Evolutionary conservation across 2,329 filamentous ascomycete genomes (phyloP).

Genomic region (Passalora sequoiae): DNA sequence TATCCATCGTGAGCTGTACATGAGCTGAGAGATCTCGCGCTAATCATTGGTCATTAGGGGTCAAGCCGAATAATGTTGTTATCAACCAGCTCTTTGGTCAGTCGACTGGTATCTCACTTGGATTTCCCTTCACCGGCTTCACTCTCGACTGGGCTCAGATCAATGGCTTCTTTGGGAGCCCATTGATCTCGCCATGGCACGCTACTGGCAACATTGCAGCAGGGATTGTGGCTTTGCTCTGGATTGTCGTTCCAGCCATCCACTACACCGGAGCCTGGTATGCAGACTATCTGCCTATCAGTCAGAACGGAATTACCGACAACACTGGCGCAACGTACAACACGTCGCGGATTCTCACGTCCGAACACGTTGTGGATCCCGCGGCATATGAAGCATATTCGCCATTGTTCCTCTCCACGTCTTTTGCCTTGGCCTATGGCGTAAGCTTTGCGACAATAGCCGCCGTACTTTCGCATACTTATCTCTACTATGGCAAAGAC

Average conservation of each 20-base stretch:
- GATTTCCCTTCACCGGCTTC: conserved; percentile 55
- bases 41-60: no score
- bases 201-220: conserved; percentile 29
- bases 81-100: conserved; percentile 40
- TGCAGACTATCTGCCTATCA: conserved; percentile 78
- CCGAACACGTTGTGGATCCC: conserved; percentile 72
- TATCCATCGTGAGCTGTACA: neutral
- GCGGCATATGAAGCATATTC: conserved; percentile 73
- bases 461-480: conserved; percentile 72
- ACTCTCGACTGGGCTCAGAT: conserved; percentile 92
- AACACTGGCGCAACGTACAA: conserved; percentile 82
- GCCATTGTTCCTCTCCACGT: conserved; percentile 77
- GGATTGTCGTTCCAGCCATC: conserved; percentile 23
- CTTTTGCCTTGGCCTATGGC: conserved; percentile 79
- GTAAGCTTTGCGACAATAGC: conserved; percentile 79
- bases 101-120: conserved; percentile 23
- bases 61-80: conserved; percentile 75
- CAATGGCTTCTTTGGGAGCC: conserved; percentile 71
- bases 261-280: conserved; percentile 70
- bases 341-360: conserved; percentile 71
- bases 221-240: conserved; percentile 23
- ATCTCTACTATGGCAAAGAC: conserved; percentile 79
- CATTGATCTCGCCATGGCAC: conserved; percentile 34
- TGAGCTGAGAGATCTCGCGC: neutral
- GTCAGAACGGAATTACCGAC: conserved; percentile 78